phyloP scores from a whole-genome alignment of 306 rosid species.

The Casuarina cunninghamiana region DNA sequence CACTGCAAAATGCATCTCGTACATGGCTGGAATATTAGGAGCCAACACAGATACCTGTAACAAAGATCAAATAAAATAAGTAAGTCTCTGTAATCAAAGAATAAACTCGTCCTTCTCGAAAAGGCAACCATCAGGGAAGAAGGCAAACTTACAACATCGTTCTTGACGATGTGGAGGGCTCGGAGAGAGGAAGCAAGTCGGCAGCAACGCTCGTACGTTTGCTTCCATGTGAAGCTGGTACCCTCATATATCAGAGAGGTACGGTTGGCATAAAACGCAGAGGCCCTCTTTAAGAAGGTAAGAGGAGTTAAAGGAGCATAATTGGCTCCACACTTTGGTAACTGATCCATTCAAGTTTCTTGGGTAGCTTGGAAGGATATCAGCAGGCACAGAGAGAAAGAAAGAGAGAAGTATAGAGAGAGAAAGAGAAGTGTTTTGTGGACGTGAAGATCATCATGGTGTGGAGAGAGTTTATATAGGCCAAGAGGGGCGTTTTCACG shows the following conservation, averaged over 20 bases:
- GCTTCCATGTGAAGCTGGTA: constrained; percentile 75
- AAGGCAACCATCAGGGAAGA: neutral
- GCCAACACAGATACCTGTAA: constrained; percentile 81
- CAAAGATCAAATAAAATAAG: neutral
- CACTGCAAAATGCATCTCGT: constrained; percentile 96
- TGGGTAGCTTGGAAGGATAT: neutral
- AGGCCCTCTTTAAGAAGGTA: constrained; percentile 67
- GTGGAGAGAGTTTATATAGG: neutral
- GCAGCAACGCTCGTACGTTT: constrained; percentile 71
- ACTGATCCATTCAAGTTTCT: constrained; percentile 44
- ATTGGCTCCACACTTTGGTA: constrained; percentile 64
- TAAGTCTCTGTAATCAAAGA: neutral
- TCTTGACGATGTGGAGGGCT: constrained; percentile 50
- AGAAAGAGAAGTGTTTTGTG: neutral
- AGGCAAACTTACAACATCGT: constrained; percentile 60
- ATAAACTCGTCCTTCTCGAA: neutral
- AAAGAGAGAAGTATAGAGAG: neutral
- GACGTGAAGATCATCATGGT: neutral
- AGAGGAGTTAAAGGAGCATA: constrained; percentile 66
- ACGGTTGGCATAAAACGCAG: constrained; percentile 54
- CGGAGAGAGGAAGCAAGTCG: constrained; percentile 84
- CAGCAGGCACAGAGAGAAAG: neutral
- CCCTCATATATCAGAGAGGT: constrained; percentile 59
- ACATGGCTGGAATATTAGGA: constrained; percentile 89
- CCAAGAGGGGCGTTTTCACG: no score